These are phyloP conservation scores for Xylaria sp. DNA, from an alignment of 2,329 filamentous ascomycete genomes.

Conservation along the genomic window DNA sequence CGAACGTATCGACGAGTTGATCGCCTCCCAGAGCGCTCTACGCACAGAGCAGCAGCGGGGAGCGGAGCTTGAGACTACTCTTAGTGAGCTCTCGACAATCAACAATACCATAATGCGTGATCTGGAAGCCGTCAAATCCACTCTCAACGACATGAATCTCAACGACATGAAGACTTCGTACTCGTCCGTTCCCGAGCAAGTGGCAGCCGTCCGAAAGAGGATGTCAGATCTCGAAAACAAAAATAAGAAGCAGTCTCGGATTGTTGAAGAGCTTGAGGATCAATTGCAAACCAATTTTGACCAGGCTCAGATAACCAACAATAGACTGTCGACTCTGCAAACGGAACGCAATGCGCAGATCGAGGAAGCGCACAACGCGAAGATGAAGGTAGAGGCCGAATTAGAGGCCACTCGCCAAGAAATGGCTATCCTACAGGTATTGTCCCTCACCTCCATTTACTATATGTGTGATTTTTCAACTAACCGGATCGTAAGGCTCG, in stretches of 20 bases:
- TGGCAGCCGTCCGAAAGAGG: conserved; percentile 60
- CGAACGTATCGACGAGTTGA: conserved; percentile 53
- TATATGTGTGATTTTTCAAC: background rate
- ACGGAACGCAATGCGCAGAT: conserved; percentile 68
- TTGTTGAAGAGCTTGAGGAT: conserved; percentile 95
- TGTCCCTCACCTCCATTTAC: conserved; percentile 20
- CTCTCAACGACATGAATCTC: conserved; percentile 48
- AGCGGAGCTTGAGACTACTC: conserved; percentile 50
- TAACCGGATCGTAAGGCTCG: conserved; percentile 24
- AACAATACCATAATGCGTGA: conserved; percentile 57
- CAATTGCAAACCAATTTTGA: conserved; percentile 94
- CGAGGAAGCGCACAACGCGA: conserved; percentile 69
- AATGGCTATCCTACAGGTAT: conserved; percentile 72
- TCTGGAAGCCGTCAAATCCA: conserved; percentile 55
- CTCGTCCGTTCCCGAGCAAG: conserved; percentile 48
- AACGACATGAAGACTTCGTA: conserved; percentile 40
- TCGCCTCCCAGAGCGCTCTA: conserved; percentile 56
- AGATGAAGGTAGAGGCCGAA: conserved; percentile 59
- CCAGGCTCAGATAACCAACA: conserved; percentile 77
- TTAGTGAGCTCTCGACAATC: conserved; percentile 51
- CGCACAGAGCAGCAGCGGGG: conserved; percentile 53
- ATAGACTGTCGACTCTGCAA: conserved; percentile 77
- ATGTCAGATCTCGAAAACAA: conserved; percentile 56
- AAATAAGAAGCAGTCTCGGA: conserved; percentile 85
- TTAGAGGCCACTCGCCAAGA: conserved; percentile 63